phyloP scores from a whole-genome alignment of 306 rosid species.

The Corylus heterophylla region DNA sequence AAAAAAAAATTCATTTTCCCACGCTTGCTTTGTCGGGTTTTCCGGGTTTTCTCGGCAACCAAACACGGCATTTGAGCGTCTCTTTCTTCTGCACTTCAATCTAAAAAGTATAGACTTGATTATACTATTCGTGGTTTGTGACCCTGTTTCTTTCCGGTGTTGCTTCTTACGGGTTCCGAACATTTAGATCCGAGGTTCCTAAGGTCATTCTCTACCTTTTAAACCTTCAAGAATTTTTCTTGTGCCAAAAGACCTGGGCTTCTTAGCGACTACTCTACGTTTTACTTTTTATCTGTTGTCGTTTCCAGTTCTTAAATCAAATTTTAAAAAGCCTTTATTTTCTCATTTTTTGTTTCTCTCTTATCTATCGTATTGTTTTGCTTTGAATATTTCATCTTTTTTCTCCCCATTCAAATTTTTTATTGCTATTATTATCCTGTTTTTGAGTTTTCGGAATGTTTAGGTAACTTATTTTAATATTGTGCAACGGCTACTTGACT shows the following conservation, averaged over 20 bases:
- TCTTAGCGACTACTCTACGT: conserved; percentile 24
- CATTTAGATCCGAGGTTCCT: conserved; percentile 60
- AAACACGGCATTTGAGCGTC: conserved; percentile 26
- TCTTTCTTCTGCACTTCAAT: conserved; percentile 25
- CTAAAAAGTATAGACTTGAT: conserved; percentile 4
- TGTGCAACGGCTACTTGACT: conserved; percentile 58
- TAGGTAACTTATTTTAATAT: conserved; percentile 37
- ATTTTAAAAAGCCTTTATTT: neutral
- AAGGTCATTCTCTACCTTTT: neutral
- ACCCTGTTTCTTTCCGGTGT: conserved; percentile 11
- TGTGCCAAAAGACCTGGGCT: conserved; percentile 29
- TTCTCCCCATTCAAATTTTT: neutral
- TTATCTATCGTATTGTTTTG: neutral
- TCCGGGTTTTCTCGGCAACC: conserved; percentile 35
- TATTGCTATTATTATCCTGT: conserved; percentile 11
- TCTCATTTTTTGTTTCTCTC: neutral
- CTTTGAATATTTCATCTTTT: neutral
- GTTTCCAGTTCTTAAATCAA: conserved; percentile 22
- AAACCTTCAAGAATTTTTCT: neutral
- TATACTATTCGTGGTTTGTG: conserved; percentile 14
- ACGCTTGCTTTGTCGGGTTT: conserved; percentile 8
- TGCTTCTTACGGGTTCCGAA: neutral
- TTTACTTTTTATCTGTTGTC: conserved; percentile 19
- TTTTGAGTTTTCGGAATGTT: conserved; percentile 49
- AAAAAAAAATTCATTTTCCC: neutral